Evolutionary conservation across 768 basidiomycete species (phyloP).

Genomic region (Pulveroboletus sp.): DNA sequence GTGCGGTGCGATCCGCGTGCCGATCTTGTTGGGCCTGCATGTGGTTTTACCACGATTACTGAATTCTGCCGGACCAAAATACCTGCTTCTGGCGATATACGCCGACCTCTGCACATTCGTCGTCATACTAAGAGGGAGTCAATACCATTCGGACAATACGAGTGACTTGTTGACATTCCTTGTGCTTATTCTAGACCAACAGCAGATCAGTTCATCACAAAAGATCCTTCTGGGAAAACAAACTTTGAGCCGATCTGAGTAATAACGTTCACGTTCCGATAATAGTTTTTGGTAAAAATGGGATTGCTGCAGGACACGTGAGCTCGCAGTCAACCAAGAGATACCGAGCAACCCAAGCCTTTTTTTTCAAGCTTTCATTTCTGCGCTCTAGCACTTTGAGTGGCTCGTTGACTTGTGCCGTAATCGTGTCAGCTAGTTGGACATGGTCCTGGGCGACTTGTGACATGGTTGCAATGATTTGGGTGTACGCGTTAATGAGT

Average conservation of each 20-base stretch:
- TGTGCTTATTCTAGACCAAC: conserved; percentile 29
- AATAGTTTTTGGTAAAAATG: conserved; percentile 70
- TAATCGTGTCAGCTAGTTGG: conserved; percentile 60
- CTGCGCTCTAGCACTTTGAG: conserved; percentile 58
- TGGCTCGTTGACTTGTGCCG: conserved; percentile 58
- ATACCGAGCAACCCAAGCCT: conserved; percentile 37
- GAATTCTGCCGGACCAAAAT: conserved; percentile 1
- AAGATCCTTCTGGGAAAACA: conserved; percentile 10
- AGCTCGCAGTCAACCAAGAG: conserved; percentile 1
- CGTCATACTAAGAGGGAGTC: conserved; percentile 60
- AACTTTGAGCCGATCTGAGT: conserved; percentile 70
- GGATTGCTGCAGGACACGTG: conserved; percentile 50
- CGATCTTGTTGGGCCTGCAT: conserved; percentile 67
- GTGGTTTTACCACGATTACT: conserved; percentile 6
- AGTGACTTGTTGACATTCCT: conserved; percentile 17
- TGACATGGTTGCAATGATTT: conserved; percentile 59
- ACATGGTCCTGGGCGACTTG: conserved; percentile 68
- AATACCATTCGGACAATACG: background rate
- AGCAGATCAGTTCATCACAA: conserved; percentile 1
- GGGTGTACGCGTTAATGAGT: conserved; percentile 65
- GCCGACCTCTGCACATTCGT: conserved; percentile 73
- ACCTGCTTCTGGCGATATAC: conserved; percentile 78
- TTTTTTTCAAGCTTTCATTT: conserved; percentile 67
- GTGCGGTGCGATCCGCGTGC: conserved; percentile 70
- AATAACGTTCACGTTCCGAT: conserved; percentile 65